phyloP scores from a whole-genome alignment of 495 filamentous ascomycete species.

The Pyrenula aspistea region DNA sequence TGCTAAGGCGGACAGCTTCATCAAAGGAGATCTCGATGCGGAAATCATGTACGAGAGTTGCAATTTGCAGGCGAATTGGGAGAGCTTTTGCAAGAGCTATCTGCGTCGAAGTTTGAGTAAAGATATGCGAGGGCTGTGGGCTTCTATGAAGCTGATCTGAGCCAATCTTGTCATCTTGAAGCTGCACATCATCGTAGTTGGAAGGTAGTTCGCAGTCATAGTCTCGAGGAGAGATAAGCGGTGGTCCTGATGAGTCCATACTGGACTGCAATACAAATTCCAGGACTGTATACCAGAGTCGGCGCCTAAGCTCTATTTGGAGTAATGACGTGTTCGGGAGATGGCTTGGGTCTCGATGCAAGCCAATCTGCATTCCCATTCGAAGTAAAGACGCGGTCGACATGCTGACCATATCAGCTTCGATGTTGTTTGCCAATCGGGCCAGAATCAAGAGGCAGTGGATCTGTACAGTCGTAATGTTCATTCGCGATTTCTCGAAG shows the following conservation, averaged over 20 bases:
- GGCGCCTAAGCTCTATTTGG: slow-evolving; percentile 36
- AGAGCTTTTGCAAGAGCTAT: slow-evolving; percentile 22
- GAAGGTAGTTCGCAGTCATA: slow-evolving; percentile 38
- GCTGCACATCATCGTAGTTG: slow-evolving; percentile 31
- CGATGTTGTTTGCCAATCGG: slow-evolving; percentile 32
- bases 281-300: slow-evolving; percentile 46
- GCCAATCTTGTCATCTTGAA: background rate
- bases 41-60: slow-evolving; percentile 20
- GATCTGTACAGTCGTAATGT: slow-evolving; percentile 32
- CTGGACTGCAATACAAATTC: slow-evolving; percentile 40
- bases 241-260: slow-evolving; percentile 34
- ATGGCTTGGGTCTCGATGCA: slow-evolving; percentile 40
- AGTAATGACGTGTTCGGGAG: slow-evolving; percentile 31
- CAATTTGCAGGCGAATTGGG: slow-evolving; percentile 19
- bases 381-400: slow-evolving; percentile 34
- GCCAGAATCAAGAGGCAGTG: slow-evolving; percentile 37
- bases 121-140: slow-evolving; percentile 12
- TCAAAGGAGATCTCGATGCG: slow-evolving; percentile 21
- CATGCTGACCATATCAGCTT: slow-evolving; percentile 30
- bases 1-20: slow-evolving; percentile 19
- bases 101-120: slow-evolving; percentile 29
- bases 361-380: slow-evolving; percentile 35
- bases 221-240: slow-evolving; percentile 32
- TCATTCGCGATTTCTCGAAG: slow-evolving; percentile 28
- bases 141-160: background rate